Evolutionary conservation across 1,139 yeast species (phyloP), one percentile per base, ranked within the genome.

Genomic region (Debaryomyces coudertii): DNA sequence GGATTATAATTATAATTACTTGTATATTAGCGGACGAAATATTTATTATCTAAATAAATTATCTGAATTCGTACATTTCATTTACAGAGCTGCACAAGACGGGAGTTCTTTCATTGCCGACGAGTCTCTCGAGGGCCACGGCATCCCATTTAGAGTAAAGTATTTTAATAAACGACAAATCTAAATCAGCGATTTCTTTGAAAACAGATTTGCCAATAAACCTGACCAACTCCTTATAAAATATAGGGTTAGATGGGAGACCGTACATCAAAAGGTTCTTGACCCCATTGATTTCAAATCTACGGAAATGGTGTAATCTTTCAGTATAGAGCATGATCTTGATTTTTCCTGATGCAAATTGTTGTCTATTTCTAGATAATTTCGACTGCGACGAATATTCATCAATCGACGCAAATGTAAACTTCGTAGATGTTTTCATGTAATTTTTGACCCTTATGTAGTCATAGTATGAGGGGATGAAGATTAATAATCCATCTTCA

Each of bases 271-370:
- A 65, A 36, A 93, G 77, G 46, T 84, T 87, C 62, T 87, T 85
- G 15, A 88, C 97, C n/a, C 98, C 99, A 50, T 77, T 80, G 45
- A 95, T 73, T 47, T 88, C 93, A 62, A 80, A 90, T 47, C 98
- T 76, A 54, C 97, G 79, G 71, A 85, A 93, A 62, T 89, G 95
- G 62, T 93, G 99, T 63, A 92, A 73, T 75, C 99, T 86, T 58
- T 93, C 98, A 0, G 97, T 89, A 66, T 90, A 90, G 15, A 93
- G 65, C 68, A 95, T 63, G 28, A 92, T 78, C 57, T 89, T 87
- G 36, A 80, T 76, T 47, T 83, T 78, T 1, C 93, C 90, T 39
- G 71, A 68, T 7, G 72, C 72, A 61, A 93, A 93, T 33, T 76
- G 70, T 5, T 89, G 79, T 56, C 99, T 77, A 14, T 85, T 81